Conservation (phyloP, 176 grass and related monocot genomes). For the Areca catechu region DNA sequence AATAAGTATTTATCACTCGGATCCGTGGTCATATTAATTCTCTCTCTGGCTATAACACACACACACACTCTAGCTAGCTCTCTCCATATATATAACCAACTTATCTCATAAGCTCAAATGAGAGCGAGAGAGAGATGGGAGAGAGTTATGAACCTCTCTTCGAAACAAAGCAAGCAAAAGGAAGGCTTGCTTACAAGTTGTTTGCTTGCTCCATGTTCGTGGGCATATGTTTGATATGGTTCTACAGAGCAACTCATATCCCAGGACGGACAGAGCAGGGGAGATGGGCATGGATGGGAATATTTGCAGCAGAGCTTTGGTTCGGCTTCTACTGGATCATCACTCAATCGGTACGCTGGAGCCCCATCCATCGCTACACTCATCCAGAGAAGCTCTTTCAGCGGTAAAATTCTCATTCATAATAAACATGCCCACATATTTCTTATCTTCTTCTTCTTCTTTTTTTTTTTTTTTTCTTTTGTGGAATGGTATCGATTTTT, state of each 20-base stretch:
- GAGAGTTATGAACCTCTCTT: conserved; percentile 30
- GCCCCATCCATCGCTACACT: conserved; percentile 37
- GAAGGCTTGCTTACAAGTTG: conserved; percentile 41
- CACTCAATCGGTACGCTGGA: conserved; percentile 59
- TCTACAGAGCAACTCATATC: conserved; percentile 53
- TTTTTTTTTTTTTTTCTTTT: too few species aligned
- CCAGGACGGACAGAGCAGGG: conserved; percentile 24
- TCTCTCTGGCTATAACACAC: too few species aligned
- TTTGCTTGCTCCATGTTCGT: conserved; percentile 37
- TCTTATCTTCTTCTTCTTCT: too few species aligned
- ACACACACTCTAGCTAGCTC: too few species aligned
- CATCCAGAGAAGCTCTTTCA: conserved; percentile 41
- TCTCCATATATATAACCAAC: too few species aligned
- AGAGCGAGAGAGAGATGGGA: conserved; percentile 17
- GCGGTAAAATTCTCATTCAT: too few species aligned
- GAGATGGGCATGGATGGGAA: conserved; percentile 57
- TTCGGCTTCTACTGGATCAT: conserved; percentile 78
- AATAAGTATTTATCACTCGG: too few species aligned
- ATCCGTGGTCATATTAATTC: too few species aligned
- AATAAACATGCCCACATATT: too few species aligned
- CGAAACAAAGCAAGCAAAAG: conserved; percentile 27
- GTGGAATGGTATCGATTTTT: too few species aligned
- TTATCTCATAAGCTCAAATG: too few species aligned
- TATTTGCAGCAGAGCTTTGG: conserved; percentile 56
- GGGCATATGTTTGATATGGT: conserved; percentile 38